Evolutionary conservation across 73 alveolate genomes (phyloP).

Genomic region (Tetrahymena thermophila): DNA sequence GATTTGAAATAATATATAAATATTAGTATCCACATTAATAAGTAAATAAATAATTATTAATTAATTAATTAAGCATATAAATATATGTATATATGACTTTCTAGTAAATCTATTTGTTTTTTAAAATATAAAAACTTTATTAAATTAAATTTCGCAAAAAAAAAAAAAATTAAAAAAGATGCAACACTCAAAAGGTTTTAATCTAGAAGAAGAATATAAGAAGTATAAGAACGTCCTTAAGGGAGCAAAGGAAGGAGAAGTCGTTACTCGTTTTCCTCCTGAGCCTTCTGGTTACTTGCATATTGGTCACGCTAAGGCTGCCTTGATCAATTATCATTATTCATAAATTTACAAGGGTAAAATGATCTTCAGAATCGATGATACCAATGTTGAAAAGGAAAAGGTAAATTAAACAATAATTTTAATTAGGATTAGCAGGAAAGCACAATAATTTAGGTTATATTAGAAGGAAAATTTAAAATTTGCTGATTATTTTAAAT

Average conservation of each 20-base stretch:
- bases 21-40: neutral
- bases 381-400: slow-evolving; percentile 95
- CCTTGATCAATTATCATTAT: slow-evolving; percentile 93
- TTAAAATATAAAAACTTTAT: neutral
- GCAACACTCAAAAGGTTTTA: neutral
- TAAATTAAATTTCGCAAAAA: neutral
- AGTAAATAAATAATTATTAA: neutral
- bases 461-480: too few relatives aligned
- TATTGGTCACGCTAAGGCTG: slow-evolving; percentile 97
- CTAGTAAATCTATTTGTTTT: neutral
- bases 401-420: neutral
- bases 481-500: too few relatives aligned
- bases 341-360: slow-evolving; percentile 92
- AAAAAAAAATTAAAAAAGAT: neutral
- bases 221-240: neutral
- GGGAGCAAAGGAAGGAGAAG: slow-evolving; percentile 59
- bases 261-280: slow-evolving; percentile 95
- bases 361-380: slow-evolving; percentile 97
- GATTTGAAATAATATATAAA: too few relatives aligned
- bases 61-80: neutral
- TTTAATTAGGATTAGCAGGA: neutral
- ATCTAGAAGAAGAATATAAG: neutral
- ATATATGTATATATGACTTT: too few relatives aligned
- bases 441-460: too few relatives aligned
- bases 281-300: slow-evolving; percentile 93